A percentile compares a stretch with the other conserved stretches of the same genome.
Evolutionary conservation across 352 stramenopile species (phyloP).

Genomic region (Phytophthora pini): DNA sequence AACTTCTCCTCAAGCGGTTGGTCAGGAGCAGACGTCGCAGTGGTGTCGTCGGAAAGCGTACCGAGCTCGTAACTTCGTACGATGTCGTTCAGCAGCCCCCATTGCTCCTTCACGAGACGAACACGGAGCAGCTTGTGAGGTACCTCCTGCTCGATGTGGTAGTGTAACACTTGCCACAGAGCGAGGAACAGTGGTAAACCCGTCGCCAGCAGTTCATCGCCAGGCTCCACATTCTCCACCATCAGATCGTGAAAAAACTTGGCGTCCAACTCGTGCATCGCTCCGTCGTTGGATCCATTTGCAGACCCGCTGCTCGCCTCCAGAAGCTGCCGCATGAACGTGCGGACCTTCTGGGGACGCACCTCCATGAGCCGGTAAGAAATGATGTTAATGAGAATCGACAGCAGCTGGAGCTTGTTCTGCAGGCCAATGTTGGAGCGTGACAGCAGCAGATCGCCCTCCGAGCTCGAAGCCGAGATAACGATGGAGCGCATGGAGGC

Average conservation of each 20-base stretch:
- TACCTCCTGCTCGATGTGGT: constrained; percentile 88
- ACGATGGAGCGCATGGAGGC: constrained; percentile 84
- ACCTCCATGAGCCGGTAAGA: constrained; percentile 81
- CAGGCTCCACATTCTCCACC: constrained; percentile 54
- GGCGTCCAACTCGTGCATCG: constrained; percentile 49
- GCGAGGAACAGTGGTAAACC: constrained; percentile 79
- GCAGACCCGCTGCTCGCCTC: constrained; percentile 38
- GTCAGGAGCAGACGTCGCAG: constrained; percentile 1
- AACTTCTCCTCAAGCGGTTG: constrained; percentile 44
- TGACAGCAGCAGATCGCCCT: constrained; percentile 36
- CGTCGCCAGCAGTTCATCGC: constrained; percentile 70
- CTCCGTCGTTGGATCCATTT: constrained; percentile 26
- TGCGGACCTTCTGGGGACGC: constrained; percentile 47
- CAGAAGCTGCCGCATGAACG: constrained; percentile 66
- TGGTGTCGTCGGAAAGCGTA: constrained; percentile 23
- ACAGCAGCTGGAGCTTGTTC: constrained; percentile 86
- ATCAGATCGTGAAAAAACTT: constrained; percentile 49
- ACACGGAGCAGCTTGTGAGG: constrained; percentile 61
- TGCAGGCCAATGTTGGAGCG: constrained; percentile 79
- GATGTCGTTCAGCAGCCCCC: constrained; percentile 62
- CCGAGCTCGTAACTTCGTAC: constrained; percentile 68
- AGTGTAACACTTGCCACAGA: constrained; percentile 84
- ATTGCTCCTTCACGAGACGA: constrained; percentile 68
- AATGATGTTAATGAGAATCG: constrained; percentile 86
- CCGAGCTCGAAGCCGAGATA: constrained; percentile 43